Evolutionary conservation across 2,329 filamentous ascomycete genomes (phyloP), one percentile per base, ranked within the genome.

Genomic region (Rugonectria rugulosa): DNA sequence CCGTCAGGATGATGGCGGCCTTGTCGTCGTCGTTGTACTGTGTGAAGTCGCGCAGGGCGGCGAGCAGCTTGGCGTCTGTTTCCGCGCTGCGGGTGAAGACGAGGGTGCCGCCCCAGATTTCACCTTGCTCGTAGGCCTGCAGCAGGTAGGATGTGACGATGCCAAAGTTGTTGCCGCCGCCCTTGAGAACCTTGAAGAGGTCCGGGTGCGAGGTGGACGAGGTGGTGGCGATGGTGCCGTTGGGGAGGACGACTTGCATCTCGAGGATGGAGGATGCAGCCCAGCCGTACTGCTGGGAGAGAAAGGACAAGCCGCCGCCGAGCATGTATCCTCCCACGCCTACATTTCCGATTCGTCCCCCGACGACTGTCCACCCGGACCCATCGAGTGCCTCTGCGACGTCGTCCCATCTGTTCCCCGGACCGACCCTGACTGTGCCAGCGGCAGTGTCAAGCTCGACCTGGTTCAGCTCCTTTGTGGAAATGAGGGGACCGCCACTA

Each of bases 1-100:
- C 76, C 0, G 83, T 87, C 41, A 82, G 69, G 58, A 88, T 87
- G 40, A 88, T 79, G 11, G 78, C 83, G 1, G 84, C 85, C 67
- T 85, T 86, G 56, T 80, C 75, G 61, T 88, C 85, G 1, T 77
- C 72, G 64, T 85, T 83, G 68, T 87, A 75, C 61, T 81, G 76
- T 6, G 82, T 83, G 61, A 86, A 86, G 67, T 85, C 79, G 19
- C 79, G 76, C 4, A 81, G 70, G 1, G 81, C 81, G 3, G 70
- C 69, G 11, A 84, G 71, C 1, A 87, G 63, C 12, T 68, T 62
- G 5, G 59, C 53, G 17, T 68, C 70, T 6, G 68, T 68, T 26
- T 72, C 60, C 10, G 66, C 48, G 31, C 59, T 71, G 32, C 71
- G 69, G 15, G 64, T 57, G 65, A 76, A 79, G 53, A 74, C 59